Base-by-base conservation (phyloP, 2,329 filamentous ascomycete species). In the Zelopaecilomyces penicillatus region DNA sequence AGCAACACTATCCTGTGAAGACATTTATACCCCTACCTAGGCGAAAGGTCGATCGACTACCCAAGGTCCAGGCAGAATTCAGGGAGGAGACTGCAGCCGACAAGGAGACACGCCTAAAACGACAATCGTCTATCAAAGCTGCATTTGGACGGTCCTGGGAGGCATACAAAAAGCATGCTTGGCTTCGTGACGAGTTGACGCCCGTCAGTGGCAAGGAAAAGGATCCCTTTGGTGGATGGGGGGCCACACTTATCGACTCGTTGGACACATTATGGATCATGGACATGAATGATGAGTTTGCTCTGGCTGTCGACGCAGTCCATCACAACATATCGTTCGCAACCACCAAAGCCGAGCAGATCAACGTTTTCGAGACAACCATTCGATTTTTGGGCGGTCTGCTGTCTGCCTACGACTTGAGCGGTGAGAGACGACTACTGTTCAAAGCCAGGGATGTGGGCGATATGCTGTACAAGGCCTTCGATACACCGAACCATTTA, bases 231-330 rank as follows among this genome's bases (percentile, higher is more conserved):
- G 78, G 76, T 12, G 81, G 80, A 29, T 84, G 80, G 80, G 78
- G 75, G 6, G 80, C 80, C 4, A 84, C 80, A 6, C 64, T 84
- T 44, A 78, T 84, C 30, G 80, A 83, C 57, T 66, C 76, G 3
- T 67, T 85, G 42, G 83, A 86, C 57, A 80, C 78, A 9, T 66
- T 87, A 10, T 86, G 82, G 82, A 82, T 87, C 51, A 80, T 87
- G 75, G 82, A 74, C 4, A 54, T 85, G 56, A 72, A 71, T 49
- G 67, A 75, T 1, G 82, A 86, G 46, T 87, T 86, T 54, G 69
- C 76, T 30, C 69, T 76, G 50, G 82, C 82, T 2, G 76, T 82
- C 3, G 64, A 70, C 43, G 77, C 75, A 1, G 73, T 79, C 4
- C 26, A 40, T 40, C 65, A 73, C 10, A 53, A 54, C 50, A 78